Conservation (phyloP, 2,329 filamentous ascomycete genomes). For the Alternaria longipes region DNA sequence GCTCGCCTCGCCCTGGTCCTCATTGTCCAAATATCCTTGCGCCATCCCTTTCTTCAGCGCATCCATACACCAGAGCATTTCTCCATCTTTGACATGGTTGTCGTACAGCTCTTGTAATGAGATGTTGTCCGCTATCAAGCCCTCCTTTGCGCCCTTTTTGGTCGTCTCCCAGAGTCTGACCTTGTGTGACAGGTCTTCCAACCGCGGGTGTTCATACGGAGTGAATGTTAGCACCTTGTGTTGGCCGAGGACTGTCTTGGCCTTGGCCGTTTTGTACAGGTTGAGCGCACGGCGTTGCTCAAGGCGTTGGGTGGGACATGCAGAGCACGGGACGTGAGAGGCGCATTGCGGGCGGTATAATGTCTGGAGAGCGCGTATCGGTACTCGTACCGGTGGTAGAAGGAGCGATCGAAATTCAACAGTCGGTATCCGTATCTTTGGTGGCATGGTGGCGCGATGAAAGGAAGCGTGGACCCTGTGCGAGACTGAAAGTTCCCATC, state of each 20-base stretch:
- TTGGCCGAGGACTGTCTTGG: constrained; percentile 34
- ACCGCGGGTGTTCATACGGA: constrained; percentile 5
- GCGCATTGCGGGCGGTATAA: constrained; percentile 26
- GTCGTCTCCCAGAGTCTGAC: constrained; percentile 27
- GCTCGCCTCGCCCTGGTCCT: constrained; percentile 6
- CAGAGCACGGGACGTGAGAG: neutral
- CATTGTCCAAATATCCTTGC: constrained; percentile 5
- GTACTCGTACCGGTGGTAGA: constrained; percentile 26
- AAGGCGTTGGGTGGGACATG: constrained; percentile 25
- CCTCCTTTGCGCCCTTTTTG: neutral
- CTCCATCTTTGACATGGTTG: constrained; percentile 29
- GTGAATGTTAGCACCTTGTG: constrained; percentile 38
- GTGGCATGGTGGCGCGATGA: constrained; percentile 23
- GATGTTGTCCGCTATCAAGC: constrained; percentile 22
- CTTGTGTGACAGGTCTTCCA: constrained; percentile 21
- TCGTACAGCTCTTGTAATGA: constrained; percentile 32
- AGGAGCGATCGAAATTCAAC: constrained; percentile 35
- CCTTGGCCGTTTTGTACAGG: constrained; percentile 40
- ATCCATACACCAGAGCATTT: constrained; percentile 28
- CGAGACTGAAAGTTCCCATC: neutral
- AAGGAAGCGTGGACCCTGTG: neutral
- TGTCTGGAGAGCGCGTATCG: constrained; percentile 21
- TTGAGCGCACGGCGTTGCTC: constrained; percentile 33
- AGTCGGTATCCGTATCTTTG: constrained; percentile 16
- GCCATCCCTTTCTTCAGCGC: constrained; percentile 10